A percentile compares a stretch with the other conserved stretches of the same genome.
Conservation (phyloP, 768 basidiomycete species). For the Pulveroboletus sp. region DNA sequence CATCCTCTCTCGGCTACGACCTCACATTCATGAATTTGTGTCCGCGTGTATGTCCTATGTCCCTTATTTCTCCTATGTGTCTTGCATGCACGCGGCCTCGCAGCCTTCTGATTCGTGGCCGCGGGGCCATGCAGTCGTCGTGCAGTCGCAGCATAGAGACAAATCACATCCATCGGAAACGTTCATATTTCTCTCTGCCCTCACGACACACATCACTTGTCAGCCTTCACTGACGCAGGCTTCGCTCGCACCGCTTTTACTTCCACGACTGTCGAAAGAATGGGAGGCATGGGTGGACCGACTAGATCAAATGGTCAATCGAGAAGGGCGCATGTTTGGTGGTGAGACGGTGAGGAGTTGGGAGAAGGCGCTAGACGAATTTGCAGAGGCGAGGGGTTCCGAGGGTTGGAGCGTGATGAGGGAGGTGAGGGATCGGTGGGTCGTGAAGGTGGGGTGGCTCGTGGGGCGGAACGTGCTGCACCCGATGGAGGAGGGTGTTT, state of each 20-base stretch:
- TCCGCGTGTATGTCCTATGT: slow-evolving; percentile 77
- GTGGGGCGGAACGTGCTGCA: slow-evolving; percentile 43
- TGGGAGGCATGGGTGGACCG: slow-evolving; percentile 75
- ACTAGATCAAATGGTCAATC: slow-evolving; percentile 67
- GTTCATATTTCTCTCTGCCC: slow-evolving; percentile 61
- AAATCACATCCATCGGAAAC: slow-evolving; percentile 72
- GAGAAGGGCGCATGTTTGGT: slow-evolving; percentile 75
- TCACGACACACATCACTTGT: slow-evolving; percentile 62
- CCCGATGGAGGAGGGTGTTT: slow-evolving; percentile 26
- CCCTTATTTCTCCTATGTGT: slow-evolving; percentile 73
- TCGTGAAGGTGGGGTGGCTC: slow-evolving; percentile 73
- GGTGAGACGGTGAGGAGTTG: slow-evolving; percentile 62
- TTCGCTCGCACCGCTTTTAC: slow-evolving; percentile 50
- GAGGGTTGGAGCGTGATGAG: slow-evolving; percentile 40
- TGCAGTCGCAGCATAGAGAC: slow-evolving; percentile 55
- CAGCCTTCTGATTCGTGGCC: slow-evolving; percentile 25
- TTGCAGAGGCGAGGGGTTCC: slow-evolving; percentile 48
- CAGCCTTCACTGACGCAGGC: slow-evolving; percentile 66
- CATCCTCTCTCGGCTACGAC: slow-evolving; percentile 66
- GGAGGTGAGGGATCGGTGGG: slow-evolving; percentile 60
- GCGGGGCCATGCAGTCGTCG: slow-evolving; percentile 38
- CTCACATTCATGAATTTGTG: slow-evolving; percentile 72
- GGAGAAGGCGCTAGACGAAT: slow-evolving; percentile 64
- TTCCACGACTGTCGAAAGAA: slow-evolving; percentile 64
- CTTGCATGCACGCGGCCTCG: slow-evolving; percentile 21